Evolutionary conservation across 495 filamentous ascomycete species (phyloP), one percentile per base, ranked within the genome.

Genomic region (Chaetomium fimeti): DNA sequence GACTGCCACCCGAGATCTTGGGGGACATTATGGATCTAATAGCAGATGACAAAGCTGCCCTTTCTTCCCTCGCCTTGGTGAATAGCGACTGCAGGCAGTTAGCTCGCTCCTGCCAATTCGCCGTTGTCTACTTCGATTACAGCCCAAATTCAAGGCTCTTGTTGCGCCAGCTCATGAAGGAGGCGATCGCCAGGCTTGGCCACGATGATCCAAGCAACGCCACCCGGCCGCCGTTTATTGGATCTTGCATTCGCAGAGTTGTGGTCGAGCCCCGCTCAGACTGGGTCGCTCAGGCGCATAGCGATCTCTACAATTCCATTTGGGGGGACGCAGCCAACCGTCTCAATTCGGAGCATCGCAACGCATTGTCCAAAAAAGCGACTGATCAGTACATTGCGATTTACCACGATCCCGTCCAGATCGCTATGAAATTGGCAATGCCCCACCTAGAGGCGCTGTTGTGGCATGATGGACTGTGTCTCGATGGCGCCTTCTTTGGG

Each of bases 201-300:
- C 45, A 48, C 15, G 45, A 48, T n/a, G 45, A 48, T n/a, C 45
- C 45, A 48, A 48, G 45, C 45, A 22, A n/a, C 45, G 20, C 45
- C 45, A 48, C 45, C n/a, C 45, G 45, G 15, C 45, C 45, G 45
- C 45, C 45, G n/a, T 48, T n/a, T n/a, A 48, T 48, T 48, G 45
- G 45, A 48, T n/a, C 45, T 48, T 48, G 45, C 45, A 48, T 48
- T 48, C 45, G 45, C 45, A 15, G 45, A 48, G 45, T 48, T 48
- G 45, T 22, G 45, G 45, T 48, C 45, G 20, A 48, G 45, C 45
- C 45, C 45, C 45, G 45, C 18, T n/a, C 45, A 48, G 20, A 48
- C 6, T 48, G 45, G 45, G 45, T 48, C 45, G 45, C 45, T 48
- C 45, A 48, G 6, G 45, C 45, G 45, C 45, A 48, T n/a, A n/a